Percentiles rank a stretch among this genome's conserved stretches.
phyloP scores from a whole-genome alignment of 1,284 basidiomycete genomes.

The Trametes sp. region DNA sequence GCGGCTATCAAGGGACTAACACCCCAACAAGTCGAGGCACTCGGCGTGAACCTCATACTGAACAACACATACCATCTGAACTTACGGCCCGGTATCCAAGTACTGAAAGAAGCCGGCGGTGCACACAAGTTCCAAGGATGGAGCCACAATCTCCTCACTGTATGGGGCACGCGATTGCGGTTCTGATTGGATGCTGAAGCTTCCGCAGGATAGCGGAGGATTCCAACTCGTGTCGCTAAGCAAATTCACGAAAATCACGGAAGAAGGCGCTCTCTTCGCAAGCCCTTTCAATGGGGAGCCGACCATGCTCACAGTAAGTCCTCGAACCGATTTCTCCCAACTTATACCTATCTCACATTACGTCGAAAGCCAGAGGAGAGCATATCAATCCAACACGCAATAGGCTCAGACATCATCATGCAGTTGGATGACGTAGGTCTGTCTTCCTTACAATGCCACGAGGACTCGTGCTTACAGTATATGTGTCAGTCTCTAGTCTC shows the following conservation, averaged over 20 bases:
- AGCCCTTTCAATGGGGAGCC: constrained; percentile 85
- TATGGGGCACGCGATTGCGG: constrained; percentile 35
- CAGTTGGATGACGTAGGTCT: constrained; percentile 88
- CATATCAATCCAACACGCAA: constrained; percentile 85
- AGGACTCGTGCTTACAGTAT: neutral
- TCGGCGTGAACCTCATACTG: constrained; percentile 80
- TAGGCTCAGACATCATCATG: constrained; percentile 92
- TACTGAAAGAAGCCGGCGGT: constrained; percentile 76
- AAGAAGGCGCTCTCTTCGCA: constrained; percentile 84
- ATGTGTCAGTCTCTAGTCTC: constrained; percentile 68
- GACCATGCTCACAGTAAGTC: constrained; percentile 82
- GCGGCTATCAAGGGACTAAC: constrained; percentile 88
- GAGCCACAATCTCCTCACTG: constrained; percentile 82
- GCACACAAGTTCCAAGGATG: constrained; percentile 88
- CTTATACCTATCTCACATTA: neutral
- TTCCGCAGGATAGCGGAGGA: constrained; percentile 78
- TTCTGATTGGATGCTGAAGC: constrained; percentile 13
- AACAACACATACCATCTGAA: constrained; percentile 91
- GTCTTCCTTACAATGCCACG: constrained; percentile 34
- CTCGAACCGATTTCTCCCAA: neutral
- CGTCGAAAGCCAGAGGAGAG: constrained; percentile 77
- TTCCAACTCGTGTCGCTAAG: constrained; percentile 87
- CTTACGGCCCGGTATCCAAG: constrained; percentile 76
- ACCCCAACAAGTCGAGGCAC: constrained; percentile 80
- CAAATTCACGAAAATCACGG: constrained; percentile 85